Evolutionary conservation across 148 eudicot genomes (phyloP), one percentile per base, ranked within the genome.

Genomic region (Camellia lanceoleosa): DNA sequence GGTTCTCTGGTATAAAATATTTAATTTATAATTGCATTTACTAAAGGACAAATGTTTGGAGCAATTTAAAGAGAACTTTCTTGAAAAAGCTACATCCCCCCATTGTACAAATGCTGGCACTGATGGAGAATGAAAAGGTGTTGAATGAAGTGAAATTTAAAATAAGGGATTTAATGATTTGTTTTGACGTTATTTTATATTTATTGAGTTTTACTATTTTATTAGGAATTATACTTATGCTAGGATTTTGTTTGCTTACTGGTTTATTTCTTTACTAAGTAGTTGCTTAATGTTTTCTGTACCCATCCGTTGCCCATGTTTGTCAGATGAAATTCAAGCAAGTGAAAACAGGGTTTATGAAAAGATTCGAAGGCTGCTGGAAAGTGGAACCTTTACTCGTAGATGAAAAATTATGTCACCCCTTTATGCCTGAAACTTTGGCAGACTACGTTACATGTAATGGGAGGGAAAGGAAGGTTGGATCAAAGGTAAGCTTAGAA

Each of bases 301-400:
- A 65, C 38, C 64, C 64, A 1, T 30, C 38, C 54, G 18, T 67
- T 77, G 66, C 9, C 46, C 54, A 23, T 75, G 56, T 75, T 81
- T 55, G 42, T 54, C 87, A 94, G 98, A 94, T 96, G 97, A 91
- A 84, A 79, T 96, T 96, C 89, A 91, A 88, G 84, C 99, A 96
- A 87, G 80, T 89, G 74, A 93, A 91, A 75, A 83, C 93, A 1
- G 99, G 96, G 73, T 92, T 93, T 80, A 96, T 96, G 99, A 82
- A 93, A 83, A 92, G 81, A 80, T 96, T 96, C 54, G 99, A 96
- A 89, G 99, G 99, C 38, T 86, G 88, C 81, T 96, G 99, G 98
- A 93, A 78, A 81, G 87, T 93, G 55, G 97, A 93, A 52, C 99
- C 98, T 11, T 23, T 94, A 51, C 86, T 90, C 65, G 88, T 94